Percentiles rank a stretch among this genome's conserved stretches.
These are phyloP conservation scores for Musa schizocarpa DNA, from an alignment of 176 grass and related monocot genomes.

Conservation along the genomic window DNA sequence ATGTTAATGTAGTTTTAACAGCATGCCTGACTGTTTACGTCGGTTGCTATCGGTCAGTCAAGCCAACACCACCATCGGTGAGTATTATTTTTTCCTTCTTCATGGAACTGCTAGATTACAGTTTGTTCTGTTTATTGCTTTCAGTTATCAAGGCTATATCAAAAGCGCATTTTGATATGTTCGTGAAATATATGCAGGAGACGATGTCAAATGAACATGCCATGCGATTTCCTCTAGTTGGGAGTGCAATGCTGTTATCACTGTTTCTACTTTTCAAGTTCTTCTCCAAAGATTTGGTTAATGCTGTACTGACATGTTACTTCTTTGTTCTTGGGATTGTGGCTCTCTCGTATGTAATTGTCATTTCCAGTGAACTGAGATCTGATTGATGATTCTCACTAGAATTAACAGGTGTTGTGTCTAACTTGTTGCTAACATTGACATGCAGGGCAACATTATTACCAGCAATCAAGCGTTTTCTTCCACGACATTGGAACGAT, in stretches of 20 bases:
- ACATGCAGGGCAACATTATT: constrained; percentile 64
- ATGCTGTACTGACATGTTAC: constrained; percentile 80
- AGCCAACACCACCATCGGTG: constrained; percentile 63
- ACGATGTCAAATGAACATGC: constrained; percentile 96
- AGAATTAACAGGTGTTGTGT: neutral
- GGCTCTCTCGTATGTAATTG: constrained; percentile 56
- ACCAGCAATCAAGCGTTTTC: constrained; percentile 63
- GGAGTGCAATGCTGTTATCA: constrained; percentile 89
- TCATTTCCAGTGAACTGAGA: neutral
- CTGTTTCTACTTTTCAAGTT: constrained; percentile 93
- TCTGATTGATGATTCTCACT: neutral
- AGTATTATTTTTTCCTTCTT: constrained; percentile 22
- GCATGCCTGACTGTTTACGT: constrained; percentile 91
- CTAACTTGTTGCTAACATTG: neutral
- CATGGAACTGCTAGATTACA: neutral
- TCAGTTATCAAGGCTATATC: no score
- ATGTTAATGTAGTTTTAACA: constrained; percentile 86
- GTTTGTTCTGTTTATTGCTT: neutral
- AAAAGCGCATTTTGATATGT: neutral
- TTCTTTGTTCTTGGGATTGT: constrained; percentile 90
- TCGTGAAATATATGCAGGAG: constrained; percentile 38
- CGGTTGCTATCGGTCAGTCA: constrained; percentile 92
- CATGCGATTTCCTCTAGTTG: constrained; percentile 88
- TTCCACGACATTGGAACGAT: constrained; percentile 71
- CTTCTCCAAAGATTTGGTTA: constrained; percentile 87